Percentiles rank a stretch among this genome's conserved stretches.
Evolutionary conservation across 176 grass and related monocot species (phyloP).

Genomic region (Secale cereale): DNA sequence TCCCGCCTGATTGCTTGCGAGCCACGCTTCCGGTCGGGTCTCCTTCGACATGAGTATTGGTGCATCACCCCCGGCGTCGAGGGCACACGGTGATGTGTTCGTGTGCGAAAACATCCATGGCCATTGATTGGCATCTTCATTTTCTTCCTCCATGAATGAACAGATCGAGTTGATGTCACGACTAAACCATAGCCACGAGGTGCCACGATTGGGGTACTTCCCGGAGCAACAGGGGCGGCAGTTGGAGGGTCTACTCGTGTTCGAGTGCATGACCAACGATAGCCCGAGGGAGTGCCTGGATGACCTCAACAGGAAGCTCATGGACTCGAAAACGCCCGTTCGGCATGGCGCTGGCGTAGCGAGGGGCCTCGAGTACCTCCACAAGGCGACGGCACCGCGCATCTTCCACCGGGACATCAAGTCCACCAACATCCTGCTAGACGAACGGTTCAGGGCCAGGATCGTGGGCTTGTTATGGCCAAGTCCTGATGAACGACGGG

Average conservation of each 20-base stretch:
- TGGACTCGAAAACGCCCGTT: slow-evolving; percentile 86
- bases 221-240: slow-evolving; percentile 67
- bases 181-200: slow-evolving; percentile 89
- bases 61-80: too few species aligned
- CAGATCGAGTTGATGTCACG: slow-evolving; percentile 93
- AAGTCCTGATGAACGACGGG: slow-evolving; percentile 84
- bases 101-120: too few species aligned
- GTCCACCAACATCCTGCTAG: slow-evolving; percentile 91
- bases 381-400: slow-evolving; percentile 80
- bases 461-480: slow-evolving; percentile 96
- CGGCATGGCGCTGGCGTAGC: slow-evolving; percentile 63
- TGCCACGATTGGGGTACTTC: slow-evolving; percentile 83
- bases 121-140: background rate
- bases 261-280: slow-evolving; percentile 82
- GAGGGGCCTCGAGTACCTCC: slow-evolving; percentile 88
- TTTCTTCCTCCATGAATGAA: background rate
- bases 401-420: slow-evolving; percentile 98
- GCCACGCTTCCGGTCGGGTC: too few species aligned
- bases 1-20: too few species aligned
- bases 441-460: slow-evolving; percentile 64
- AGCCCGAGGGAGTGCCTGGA: slow-evolving; percentile 88
- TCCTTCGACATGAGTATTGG: too few species aligned
- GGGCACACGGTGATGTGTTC: too few species aligned
- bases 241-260: slow-evolving; percentile 74
- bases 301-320: slow-evolving; percentile 60